Base-by-base conservation (phyloP, 148 eudicot genomes). In the Arctostaphylos glauca region DNA sequence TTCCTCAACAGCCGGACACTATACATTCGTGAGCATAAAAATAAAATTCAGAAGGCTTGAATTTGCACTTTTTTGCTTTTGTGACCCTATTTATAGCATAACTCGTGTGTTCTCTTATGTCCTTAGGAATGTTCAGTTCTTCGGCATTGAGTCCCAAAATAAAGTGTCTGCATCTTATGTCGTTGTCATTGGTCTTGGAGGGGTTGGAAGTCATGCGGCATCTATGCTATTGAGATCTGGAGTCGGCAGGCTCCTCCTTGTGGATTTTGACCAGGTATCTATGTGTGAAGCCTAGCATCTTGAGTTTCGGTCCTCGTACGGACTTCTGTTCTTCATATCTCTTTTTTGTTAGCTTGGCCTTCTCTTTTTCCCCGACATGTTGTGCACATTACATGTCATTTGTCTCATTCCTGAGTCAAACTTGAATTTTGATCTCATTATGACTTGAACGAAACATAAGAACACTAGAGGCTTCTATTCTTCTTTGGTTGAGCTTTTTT, bases 161-260 rank as follows among this genome's bases (percentile, higher is more conserved):
- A 94, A 88, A 78, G 98, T 96, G 77, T 88, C 91, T 38, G 82
- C 86, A 79, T 94, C 99, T 12, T 96, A 89, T 88, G 97, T 94
- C 78, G 97, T 96, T 81, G 94, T 96, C 81, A 92, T 96, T 88
- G 98, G 99, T 84, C 99, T 96, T 84, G 99, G 99, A 76, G 99
- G 99, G 66, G 99, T 96, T 79, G 99, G 99, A 52, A 96, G 99
- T 86, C 99, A 96, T 88, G 99, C 98, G 83, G 99, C 99, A 81
- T 91, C 93, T 79, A 94, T 96, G 98, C 95, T 96, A 88, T 85
- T 96, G 90, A 89, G 99, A 87, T 96, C 99, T 31, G 99, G 99
- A 60, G 96, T 96, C 25, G 98, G 99, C 74, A 90, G 90, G 83
- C 95, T 96, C 46, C 91, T 94, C 46, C 94, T 96, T 44, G 98